These are phyloP conservation scores for Jaltomata sinuosa DNA, from an alignment of 257 asterid genomes.

Conservation along the genomic window DNA sequence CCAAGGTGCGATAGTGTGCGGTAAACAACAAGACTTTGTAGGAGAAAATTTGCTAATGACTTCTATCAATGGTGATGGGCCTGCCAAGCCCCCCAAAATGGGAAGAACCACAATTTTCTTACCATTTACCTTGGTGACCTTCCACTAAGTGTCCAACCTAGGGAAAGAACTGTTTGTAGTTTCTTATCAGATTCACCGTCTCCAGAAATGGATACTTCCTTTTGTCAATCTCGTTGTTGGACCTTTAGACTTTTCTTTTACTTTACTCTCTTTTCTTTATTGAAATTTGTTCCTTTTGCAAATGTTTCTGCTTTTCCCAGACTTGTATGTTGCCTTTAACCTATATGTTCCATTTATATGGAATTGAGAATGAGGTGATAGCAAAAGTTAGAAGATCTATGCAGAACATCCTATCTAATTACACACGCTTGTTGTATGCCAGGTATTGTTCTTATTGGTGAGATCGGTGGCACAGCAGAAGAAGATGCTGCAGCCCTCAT, in stretches of 20 bases:
- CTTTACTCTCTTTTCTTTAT: neutral
- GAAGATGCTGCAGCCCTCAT: constrained; percentile 97
- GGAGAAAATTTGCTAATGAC: neutral
- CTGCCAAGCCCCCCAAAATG: neutral
- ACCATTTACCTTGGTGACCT: neutral
- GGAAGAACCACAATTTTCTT: neutral
- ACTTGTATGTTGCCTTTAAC: neutral
- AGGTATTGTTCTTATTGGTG: constrained; percentile 94
- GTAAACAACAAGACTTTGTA: neutral
- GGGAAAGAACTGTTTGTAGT: neutral
- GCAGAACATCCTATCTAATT: neutral
- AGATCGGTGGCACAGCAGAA: constrained; percentile 99
- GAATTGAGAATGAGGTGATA: neutral
- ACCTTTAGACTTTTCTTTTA: neutral
- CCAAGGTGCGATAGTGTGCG: neutral
- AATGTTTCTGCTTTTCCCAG: neutral
- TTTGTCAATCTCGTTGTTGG: neutral
- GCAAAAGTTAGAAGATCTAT: neutral
- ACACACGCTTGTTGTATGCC: constrained; percentile 11
- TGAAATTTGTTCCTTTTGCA: neutral
- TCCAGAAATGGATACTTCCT: neutral
- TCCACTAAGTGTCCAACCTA: neutral
- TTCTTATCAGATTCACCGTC: neutral
- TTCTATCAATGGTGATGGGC: neutral
- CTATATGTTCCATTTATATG: neutral